Base-by-base conservation (phyloP, 768 basidiomycete species). In the Pulveroboletus frians region DNA sequence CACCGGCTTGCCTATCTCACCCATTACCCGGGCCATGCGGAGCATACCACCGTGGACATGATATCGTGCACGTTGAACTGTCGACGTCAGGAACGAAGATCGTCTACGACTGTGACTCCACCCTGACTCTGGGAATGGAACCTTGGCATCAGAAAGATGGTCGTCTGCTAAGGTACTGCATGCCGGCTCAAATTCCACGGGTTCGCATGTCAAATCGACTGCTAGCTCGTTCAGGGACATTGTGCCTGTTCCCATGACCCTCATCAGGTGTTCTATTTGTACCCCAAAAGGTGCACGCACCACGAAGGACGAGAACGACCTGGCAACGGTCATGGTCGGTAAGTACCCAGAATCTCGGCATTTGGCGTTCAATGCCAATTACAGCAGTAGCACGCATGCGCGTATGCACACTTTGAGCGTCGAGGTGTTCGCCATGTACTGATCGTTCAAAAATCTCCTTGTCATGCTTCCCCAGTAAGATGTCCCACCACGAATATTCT, bases 211-310 rank as follows among this genome's bases (percentile, higher is more conserved):
- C 41, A 92, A 73, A 68, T 92, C 88, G 9, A 87, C 88, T 14
- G 88, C 89, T 5, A 92, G 78, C 66, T 92, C 89, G 57, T 92
- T 92, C 37, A 92, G 71, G 3, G 85, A 86, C 87, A 91, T 87
- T 3, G 90, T 92, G 11, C 89, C 83, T 81, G 39, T 47, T 46
- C 38, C 20, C 49, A 29, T 30, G 43, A 38, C 2, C 37, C 42
- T 43, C 30, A 44, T 58, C 47, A 52, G 17, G 17, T 32, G 20
- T 32, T 42, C 40, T 20, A 40, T 18, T 40, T 17, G 34, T 10
- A n/a, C 11, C 2, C 2, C n/a, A 23, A 17, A 32, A 42, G 50
- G 48, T 27, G 29, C 38, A 59, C 68, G 27, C 37, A 78, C 82
- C 84, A 69, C 85, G 72, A 39, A 88, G 70, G 14, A 91, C 85